phyloP scores from a whole-genome alignment of 768 basidiomycete genomes.

The Agaricus sinodeliciosus region DNA sequence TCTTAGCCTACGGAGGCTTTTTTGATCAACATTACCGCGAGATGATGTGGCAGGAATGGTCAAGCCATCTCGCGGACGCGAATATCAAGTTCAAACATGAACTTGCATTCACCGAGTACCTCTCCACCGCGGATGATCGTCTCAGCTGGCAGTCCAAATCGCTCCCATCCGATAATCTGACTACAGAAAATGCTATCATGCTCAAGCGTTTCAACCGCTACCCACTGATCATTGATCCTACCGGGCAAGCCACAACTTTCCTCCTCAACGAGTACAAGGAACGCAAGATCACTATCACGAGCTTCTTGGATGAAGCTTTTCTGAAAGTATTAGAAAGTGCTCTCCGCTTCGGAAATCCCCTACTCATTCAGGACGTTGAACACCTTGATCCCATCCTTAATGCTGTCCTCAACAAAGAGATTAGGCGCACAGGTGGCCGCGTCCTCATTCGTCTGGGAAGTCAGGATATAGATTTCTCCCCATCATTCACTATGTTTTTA shows the following conservation, averaged over 20 bases:
- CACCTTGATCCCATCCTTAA: conserved; percentile 97
- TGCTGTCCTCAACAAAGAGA: conserved; percentile 94
- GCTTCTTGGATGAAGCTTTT: conserved; percentile 98
- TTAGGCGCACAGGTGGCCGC: conserved; percentile 92
- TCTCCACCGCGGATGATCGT: conserved; percentile 95
- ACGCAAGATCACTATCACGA: conserved; percentile 95
- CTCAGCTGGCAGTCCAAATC: conserved; percentile 94
- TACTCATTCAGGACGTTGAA: conserved; percentile 97
- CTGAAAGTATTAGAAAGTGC: conserved; percentile 97
- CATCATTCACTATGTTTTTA: conserved; percentile 99
- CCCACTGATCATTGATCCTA: conserved; percentile 96
- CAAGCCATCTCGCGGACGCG: conserved; percentile 80
- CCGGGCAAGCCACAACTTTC: conserved; percentile 94
- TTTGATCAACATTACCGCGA: conserved; percentile 99
- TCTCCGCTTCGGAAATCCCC: conserved; percentile 95
- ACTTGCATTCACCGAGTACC: conserved; percentile 88
- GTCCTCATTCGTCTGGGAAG: conserved; percentile 94
- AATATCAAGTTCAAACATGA: conserved; percentile 89
- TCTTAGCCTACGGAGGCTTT: conserved; percentile 96
- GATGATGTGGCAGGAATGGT: conserved; percentile 96
- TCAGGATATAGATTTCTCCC: conserved; percentile 99
- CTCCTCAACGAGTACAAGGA: conserved; percentile 92
- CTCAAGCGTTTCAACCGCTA: conserved; percentile 96
- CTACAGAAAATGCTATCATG: conserved; percentile 99
- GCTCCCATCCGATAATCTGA: conserved; percentile 92